These are phyloP conservation scores for Gymnopilus dilepis DNA, from an alignment of 768 basidiomycete genomes.

Conservation along the genomic window DNA sequence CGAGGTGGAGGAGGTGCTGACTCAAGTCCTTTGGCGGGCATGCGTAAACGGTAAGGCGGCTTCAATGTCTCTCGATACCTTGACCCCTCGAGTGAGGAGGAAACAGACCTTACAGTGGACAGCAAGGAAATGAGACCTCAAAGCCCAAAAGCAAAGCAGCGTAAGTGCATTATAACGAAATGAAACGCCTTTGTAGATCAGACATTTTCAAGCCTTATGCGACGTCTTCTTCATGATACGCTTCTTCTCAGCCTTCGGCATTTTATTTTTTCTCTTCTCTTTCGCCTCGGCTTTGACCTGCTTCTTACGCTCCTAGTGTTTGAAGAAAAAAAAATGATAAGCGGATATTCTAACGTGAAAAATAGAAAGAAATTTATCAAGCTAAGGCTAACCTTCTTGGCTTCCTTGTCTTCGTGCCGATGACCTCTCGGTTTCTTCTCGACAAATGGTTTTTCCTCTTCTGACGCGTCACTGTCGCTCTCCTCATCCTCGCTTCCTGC, in stretches of 20 bases:
- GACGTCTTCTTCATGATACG: constrained; percentile 69
- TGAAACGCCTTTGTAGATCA: not conserved
- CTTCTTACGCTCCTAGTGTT: constrained; percentile 85
- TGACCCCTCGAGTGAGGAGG: too few relatives aligned
- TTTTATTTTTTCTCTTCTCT: constrained; percentile 90
- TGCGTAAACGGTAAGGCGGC: too few relatives aligned
- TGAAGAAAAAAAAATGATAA: constrained; percentile 23
- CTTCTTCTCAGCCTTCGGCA: constrained; percentile 96
- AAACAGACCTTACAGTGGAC: too few relatives aligned
- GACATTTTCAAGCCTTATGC: constrained; percentile 25
- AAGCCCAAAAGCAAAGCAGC: too few relatives aligned
- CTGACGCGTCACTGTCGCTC: constrained; percentile 36
- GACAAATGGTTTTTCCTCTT: constrained; percentile 42
- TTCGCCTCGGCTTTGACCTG: constrained; percentile 84
- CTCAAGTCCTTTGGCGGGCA: too few relatives aligned
- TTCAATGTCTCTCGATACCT: too few relatives aligned
- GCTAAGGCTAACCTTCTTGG: constrained; percentile 72
- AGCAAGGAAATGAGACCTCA: too few relatives aligned
- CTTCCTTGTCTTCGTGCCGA: constrained; percentile 89
- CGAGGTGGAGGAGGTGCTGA: not conserved
- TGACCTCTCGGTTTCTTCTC: constrained; percentile 82
- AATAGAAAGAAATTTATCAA: constrained; percentile 8
- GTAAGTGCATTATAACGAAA: not conserved
- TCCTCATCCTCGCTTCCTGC: constrained; percentile 37
- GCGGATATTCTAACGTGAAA: constrained; percentile 3